A percentile compares a stretch with the other conserved stretches of the same genome.
phyloP scores from a whole-genome alignment of 192 early-diverging fungal genomes.

The Haplosporangium gracile region DNA sequence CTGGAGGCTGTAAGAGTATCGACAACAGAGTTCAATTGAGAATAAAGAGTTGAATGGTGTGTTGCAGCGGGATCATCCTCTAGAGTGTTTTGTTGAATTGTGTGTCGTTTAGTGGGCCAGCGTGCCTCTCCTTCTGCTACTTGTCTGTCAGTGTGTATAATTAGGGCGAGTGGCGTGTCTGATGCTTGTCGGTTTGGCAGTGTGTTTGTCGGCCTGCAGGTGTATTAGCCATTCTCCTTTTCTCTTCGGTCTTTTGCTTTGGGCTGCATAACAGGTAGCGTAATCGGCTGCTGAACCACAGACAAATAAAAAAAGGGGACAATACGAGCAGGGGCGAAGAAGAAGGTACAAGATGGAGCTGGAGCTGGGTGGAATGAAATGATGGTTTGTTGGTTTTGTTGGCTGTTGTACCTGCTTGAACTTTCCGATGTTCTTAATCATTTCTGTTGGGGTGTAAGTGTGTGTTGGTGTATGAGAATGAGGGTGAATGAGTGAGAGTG shows the following conservation, averaged over 20 bases:
- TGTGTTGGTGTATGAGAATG: conserved; percentile 1
- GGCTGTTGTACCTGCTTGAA: conserved; percentile 47
- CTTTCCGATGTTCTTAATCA: conserved; percentile 56
- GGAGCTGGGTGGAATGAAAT: not conserved
- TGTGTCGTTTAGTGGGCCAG: not conserved
- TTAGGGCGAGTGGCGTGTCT: not conserved
- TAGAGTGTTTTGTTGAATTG: not conserved
- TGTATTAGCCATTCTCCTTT: not conserved
- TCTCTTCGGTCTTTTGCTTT: not conserved
- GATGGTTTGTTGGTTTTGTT: not conserved
- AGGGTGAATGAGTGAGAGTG: not conserved
- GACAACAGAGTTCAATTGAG: not conserved
- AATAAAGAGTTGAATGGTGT: not conserved
- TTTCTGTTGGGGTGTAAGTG: conserved; percentile 10
- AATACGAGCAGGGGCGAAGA: not conserved
- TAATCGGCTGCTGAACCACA: not conserved
- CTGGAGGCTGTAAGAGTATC: not conserved
- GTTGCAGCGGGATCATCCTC: not conserved
- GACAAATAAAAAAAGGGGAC: not conserved
- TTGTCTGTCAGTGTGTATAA: not conserved
- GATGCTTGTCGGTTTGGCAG: not conserved
- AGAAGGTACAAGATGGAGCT: not conserved
- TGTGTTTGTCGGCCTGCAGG: not conserved
- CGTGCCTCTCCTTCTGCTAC: not conserved
- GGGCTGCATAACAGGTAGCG: not conserved